Evolutionary conservation across 805 yeast genomes (phyloP).

Genomic region (Yamadazyma takamatsuzukensis): DNA sequence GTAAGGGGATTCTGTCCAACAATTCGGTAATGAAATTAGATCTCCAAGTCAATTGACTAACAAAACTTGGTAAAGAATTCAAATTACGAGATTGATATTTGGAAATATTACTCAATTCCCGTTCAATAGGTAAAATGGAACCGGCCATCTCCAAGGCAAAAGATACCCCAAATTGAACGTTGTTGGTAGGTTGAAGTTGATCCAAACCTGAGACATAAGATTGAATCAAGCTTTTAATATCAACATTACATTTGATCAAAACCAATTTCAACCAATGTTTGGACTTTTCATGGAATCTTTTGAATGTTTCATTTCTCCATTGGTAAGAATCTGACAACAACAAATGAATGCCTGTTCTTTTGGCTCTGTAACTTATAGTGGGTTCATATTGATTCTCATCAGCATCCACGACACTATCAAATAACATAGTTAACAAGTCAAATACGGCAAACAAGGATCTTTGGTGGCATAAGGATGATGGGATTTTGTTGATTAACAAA

Average conservation of each 20-base stretch:
- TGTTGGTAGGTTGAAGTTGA: constrained; percentile 18
- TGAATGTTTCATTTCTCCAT: constrained; percentile 71
- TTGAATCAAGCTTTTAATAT: constrained; percentile 75
- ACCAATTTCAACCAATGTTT: constrained; percentile 63
- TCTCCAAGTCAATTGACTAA: constrained; percentile 77
- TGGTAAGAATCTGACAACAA: constrained; percentile 69
- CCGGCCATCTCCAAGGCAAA: constrained; percentile 92
- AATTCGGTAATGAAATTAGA: constrained; percentile 35
- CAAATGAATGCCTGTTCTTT: constrained; percentile 44
- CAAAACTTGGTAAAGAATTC: constrained; percentile 65
- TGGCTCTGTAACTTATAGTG: constrained; percentile 54
- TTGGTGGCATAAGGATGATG: constrained; percentile 75
- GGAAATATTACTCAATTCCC: constrained; percentile 55
- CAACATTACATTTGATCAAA: constrained; percentile 59
- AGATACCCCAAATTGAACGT: constrained; percentile 74
- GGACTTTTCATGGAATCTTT: constrained; percentile 55
- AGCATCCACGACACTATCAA: constrained; percentile 78
- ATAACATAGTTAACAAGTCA: constrained; percentile 74
- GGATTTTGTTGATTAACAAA: constrained; percentile 57
- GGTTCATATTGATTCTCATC: constrained; percentile 85
- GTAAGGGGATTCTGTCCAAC: constrained; percentile 26
- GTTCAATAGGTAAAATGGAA: constrained; percentile 58
- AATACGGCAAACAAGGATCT: constrained; percentile 71
- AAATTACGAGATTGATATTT: constrained; percentile 35
- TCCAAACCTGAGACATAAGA: constrained; percentile 58